phyloP scores from a whole-genome alignment of 441 rosid genomes.

The Gossypium davidsonii region DNA sequence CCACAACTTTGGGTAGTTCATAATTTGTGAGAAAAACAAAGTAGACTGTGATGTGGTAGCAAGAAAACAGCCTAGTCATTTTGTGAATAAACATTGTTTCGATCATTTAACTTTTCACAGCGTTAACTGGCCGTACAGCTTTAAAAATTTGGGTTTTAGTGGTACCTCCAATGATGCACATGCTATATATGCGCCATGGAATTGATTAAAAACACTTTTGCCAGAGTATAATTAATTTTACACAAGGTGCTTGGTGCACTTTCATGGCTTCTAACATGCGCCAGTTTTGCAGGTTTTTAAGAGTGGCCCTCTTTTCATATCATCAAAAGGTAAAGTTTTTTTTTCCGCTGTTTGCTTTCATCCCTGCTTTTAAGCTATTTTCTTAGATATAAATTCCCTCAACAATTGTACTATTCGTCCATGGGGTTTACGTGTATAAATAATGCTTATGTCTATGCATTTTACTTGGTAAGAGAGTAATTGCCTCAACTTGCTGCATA shows the following conservation, averaged over 20 bases:
- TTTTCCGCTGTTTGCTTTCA: constrained; percentile 5
- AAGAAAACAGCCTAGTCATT: not conserved
- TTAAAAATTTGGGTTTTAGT: constrained; percentile 1
- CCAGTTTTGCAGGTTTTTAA: constrained; percentile 66
- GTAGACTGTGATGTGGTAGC: not conserved
- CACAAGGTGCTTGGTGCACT: not conserved
- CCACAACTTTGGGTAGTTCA: not conserved
- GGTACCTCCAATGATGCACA: not conserved
- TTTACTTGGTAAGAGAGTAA: not conserved
- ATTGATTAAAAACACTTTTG: not conserved
- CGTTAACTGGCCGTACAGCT: not conserved
- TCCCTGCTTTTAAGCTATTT: constrained; percentile 3
- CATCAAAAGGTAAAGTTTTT: constrained; percentile 66
- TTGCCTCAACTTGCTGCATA: not conserved
- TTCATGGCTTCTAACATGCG: constrained; percentile 13
- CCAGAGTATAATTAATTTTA: constrained; percentile 7
- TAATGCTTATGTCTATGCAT: not conserved
- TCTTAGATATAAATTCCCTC: not conserved
- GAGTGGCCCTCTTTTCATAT: constrained; percentile 94
- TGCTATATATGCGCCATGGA: not conserved
- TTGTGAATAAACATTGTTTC: not conserved
- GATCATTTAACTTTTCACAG: not conserved
- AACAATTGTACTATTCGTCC: not conserved
- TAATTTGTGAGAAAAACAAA: not conserved
- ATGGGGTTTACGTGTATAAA: not conserved